Conservation (phyloP, 75 land plant species). For the Cunninghamia lanceolata region DNA sequence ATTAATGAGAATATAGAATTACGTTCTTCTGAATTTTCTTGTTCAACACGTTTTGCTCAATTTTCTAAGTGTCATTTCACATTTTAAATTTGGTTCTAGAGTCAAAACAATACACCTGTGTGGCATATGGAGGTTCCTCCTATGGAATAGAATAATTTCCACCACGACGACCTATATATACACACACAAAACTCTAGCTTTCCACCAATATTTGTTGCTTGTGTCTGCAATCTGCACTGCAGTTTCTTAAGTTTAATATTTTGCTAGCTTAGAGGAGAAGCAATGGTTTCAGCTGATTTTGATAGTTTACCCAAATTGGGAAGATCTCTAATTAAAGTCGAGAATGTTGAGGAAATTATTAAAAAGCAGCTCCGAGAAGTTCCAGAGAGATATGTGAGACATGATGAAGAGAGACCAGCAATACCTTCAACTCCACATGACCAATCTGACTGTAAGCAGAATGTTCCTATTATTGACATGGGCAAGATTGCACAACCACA, state of each 20-base stretch:
- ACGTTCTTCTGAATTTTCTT: too few species aligned
- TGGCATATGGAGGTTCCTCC: too few species aligned
- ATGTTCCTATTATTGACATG: conserved; percentile 21
- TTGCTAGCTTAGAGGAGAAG: not conserved
- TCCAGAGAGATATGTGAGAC: conserved; percentile 6
- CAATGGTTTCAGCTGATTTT: conserved; percentile 1
- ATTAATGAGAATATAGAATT: too few species aligned
- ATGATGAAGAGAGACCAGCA: not conserved
- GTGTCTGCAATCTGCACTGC: not conserved
- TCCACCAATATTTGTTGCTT: too few species aligned
- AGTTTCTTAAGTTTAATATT: not conserved
- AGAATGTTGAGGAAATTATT: not conserved
- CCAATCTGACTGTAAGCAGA: not conserved
- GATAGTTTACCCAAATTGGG: not conserved
- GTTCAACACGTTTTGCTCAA: too few species aligned
- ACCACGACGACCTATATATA: too few species aligned
- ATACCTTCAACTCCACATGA: not conserved
- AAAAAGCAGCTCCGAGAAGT: not conserved
- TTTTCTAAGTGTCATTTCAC: too few species aligned
- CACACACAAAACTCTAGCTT: not conserved
- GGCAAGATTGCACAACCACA: conserved; percentile 11
- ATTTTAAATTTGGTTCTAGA: too few species aligned
- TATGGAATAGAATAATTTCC: too few species aligned
- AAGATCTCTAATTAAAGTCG: not conserved
- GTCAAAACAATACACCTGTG: too few species aligned